phyloP scores from a whole-genome alignment of 2,329 filamentous ascomycete species.

The Blastomyces emzantsi region DNA sequence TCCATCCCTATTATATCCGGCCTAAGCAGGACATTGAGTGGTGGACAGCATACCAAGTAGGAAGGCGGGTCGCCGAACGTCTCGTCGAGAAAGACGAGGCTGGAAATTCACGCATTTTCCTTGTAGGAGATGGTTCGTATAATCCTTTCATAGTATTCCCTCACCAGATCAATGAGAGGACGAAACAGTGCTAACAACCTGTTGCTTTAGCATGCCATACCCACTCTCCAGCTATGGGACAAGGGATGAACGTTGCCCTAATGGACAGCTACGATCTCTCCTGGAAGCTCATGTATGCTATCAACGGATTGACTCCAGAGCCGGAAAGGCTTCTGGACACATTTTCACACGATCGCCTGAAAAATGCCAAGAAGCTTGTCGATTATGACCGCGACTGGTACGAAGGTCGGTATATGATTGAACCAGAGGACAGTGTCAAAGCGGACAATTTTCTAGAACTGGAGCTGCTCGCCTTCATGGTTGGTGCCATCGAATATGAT shows the following conservation, averaged over 20 bases:
- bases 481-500: conserved; percentile 5
- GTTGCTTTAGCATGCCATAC: conserved; percentile 3
- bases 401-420: background rate
- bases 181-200: background rate
- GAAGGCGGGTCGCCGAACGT: conserved; percentile 49
- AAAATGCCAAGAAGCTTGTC: conserved; percentile 4
- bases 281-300: conserved; percentile 33
- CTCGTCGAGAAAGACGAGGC: conserved; percentile 53
- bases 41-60: conserved; percentile 70
- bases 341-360: background rate
- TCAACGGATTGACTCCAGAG: conserved; percentile 29
- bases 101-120: conserved; percentile 61
- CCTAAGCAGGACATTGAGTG: conserved; percentile 57
- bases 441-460: background rate
- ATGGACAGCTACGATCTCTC: conserved; percentile 29
- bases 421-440: background rate
- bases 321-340: conserved; percentile 7
- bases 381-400: background rate
- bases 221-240: conserved; percentile 6
- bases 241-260: conserved; percentile 7
- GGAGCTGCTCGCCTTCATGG: conserved; percentile 3
- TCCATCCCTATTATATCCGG: conserved; percentile 57
- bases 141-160: background rate
- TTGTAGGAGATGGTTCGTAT: conserved; percentile 53
- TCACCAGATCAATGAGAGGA: background rate